Base-by-base conservation (phyloP, 306 rosid genomes). In the Cucurbita ficifolia region DNA sequence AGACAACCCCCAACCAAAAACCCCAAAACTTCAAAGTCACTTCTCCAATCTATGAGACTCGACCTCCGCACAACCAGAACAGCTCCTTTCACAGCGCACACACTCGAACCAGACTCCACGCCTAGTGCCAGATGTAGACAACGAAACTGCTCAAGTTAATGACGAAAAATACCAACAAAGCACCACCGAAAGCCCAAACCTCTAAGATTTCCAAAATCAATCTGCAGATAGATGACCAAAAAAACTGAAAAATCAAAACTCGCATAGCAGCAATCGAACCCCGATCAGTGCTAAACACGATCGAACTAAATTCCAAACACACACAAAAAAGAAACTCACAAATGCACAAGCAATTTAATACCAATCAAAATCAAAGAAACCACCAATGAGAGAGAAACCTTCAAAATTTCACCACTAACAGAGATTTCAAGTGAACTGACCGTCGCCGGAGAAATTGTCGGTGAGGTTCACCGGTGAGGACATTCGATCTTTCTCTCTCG, bases 401-500 rank as follows among this genome's bases (percentile, higher is more conserved):
- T 1, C 17, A 75, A 29, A 81, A 49, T 73, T 77, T 38, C 29
- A 67, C 36, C 62, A 60, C 43, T 39, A 76, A 60, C 14, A 59
- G 16, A 75, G 80, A 18, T 19, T 33, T 1, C 12, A 13, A 61
- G 63, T 18, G 46, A 75, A 14, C 6, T 36, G 6, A 82, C 78
- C 71, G 75, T 43, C 63, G 36, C 79, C 46, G 76, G 86, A 80
- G 67, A 54, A 60, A 42, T 38, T 39, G 63, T 73, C 85, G 80
- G 83, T 13, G 75, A 16, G 14, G 12, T 74, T 76, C 74, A 8
- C 88, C 88, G 82, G 82, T 45, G 77, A 61, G 14, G 51, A 70
- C 35, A 35, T 79, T 75, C 84, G 70, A 55, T 74, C 16, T 55
- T 35, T 36, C 59, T 75, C 61, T 62, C 48, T 69, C 48, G 40